Evolutionary conservation across 2,329 filamentous ascomycete species (phyloP).

Genomic region (Talaromyces sp.): DNA sequence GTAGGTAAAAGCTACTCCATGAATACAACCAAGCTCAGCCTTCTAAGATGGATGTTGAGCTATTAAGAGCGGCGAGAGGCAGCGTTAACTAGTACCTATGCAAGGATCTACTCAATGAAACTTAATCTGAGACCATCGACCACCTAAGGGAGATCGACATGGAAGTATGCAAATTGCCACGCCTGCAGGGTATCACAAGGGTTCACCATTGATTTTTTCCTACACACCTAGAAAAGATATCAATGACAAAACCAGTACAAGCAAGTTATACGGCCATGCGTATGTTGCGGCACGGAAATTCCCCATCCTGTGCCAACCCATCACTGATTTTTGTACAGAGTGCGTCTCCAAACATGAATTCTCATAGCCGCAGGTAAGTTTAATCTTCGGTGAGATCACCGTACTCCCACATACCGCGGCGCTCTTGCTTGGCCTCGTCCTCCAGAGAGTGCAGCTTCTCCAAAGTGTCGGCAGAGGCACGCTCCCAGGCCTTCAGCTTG

Average conservation of each 20-base stretch:
- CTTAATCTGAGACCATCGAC: neutral
- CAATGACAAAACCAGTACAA: neutral
- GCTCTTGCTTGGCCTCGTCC: slow-evolving; percentile 74
- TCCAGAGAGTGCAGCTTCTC: slow-evolving; percentile 73
- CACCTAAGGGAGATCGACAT: neutral
- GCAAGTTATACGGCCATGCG: neutral
- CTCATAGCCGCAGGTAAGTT: slow-evolving; percentile 10
- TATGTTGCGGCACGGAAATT: slow-evolving; percentile 1
- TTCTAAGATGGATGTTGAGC: no score
- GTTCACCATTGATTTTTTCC: no score
- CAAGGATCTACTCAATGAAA: neutral
- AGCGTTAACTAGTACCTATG: no score
- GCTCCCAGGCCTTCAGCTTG: slow-evolving; percentile 92
- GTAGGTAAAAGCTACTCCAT: no score
- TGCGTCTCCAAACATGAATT: slow-evolving; percentile 1
- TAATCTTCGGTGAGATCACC: slow-evolving; percentile 92
- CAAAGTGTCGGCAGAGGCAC: slow-evolving; percentile 71
- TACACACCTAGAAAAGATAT: neutral
- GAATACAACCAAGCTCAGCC: neutral
- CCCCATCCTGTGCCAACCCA: slow-evolving; percentile 11
- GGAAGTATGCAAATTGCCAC: neutral
- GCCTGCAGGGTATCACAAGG: no score
- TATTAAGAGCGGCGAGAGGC: no score
- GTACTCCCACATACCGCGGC: slow-evolving; percentile 96
- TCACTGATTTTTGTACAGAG: slow-evolving; percentile 20